Evolutionary conservation across 2,329 filamentous ascomycete species (phyloP).

Genomic region (Talaromyces sp.): DNA sequence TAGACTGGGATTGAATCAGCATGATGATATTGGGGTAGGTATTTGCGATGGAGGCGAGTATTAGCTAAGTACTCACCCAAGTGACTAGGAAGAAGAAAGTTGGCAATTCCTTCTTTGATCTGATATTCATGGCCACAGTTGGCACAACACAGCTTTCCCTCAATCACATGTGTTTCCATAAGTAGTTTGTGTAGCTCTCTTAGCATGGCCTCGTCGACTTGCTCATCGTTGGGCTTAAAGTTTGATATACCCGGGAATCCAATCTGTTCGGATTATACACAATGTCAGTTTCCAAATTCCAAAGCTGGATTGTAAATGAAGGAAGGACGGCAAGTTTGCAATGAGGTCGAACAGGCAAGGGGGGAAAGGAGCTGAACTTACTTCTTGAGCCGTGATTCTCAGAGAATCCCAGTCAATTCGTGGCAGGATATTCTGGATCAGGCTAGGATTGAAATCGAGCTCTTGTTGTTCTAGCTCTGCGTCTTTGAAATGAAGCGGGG

Average conservation of each 20-base stretch:
- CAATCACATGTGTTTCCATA: slow-evolving; percentile 82
- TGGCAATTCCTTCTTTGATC: slow-evolving; percentile 93
- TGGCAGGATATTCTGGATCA: slow-evolving; percentile 80
- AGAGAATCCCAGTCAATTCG: slow-evolving; percentile 86
- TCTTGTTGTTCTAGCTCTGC: slow-evolving; percentile 85
- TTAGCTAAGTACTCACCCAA: slow-evolving; percentile 52
- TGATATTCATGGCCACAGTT: slow-evolving; percentile 92
- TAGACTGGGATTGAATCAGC: slow-evolving; percentile 1
- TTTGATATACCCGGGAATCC: slow-evolving; percentile 72
- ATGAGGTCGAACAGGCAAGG: background rate
- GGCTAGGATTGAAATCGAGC: slow-evolving; percentile 72
- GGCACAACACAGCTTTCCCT: slow-evolving; percentile 85
- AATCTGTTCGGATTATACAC: slow-evolving; percentile 52
- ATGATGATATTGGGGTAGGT: background rate
- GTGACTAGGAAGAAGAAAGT: slow-evolving; percentile 91
- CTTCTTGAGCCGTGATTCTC: slow-evolving; percentile 67
- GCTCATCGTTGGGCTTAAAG: slow-evolving; percentile 59
- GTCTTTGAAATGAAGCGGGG: slow-evolving; percentile 88
- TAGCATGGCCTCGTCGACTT: slow-evolving; percentile 66
- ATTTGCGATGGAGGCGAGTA: background rate
- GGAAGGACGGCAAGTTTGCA: background rate
- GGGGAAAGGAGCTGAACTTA: slow-evolving; percentile 19
- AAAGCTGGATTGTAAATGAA: background rate
- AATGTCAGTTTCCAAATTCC: background rate
- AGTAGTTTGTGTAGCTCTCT: slow-evolving; percentile 76